Conservation (phyloP, 371 early-diverging fungal species). For the Mortierella sp. region DNA sequence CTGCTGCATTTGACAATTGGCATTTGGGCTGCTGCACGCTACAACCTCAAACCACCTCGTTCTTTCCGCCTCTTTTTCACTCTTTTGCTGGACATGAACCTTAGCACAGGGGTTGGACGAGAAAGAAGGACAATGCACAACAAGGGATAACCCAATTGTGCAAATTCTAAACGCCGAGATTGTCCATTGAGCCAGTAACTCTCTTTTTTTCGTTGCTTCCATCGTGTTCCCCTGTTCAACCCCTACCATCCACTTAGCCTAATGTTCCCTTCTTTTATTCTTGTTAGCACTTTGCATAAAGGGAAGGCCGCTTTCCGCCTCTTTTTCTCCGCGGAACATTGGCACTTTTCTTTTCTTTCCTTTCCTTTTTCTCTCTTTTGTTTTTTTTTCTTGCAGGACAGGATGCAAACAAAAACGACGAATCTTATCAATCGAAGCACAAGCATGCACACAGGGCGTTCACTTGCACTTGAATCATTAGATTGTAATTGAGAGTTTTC, state of each 20-base stretch:
- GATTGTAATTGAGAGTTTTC: neutral
- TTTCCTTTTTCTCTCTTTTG: neutral
- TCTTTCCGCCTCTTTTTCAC: neutral
- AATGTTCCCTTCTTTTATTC: neutral
- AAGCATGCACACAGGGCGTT: too few species aligned
- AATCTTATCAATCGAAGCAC: slow-evolving; percentile 2
- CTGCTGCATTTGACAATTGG: neutral
- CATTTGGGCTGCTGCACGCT: neutral
- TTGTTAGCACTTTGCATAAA: slow-evolving; percentile 5
- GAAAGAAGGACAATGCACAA: neutral
- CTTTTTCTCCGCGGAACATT: slow-evolving; percentile 2
- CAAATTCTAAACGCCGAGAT: slow-evolving; percentile 1
- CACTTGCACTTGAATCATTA: neutral
- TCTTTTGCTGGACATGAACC: neutral
- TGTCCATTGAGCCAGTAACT: neutral
- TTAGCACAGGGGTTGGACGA: neutral
- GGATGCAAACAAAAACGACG: neutral
- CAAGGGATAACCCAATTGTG: neutral
- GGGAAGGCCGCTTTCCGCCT: neutral
- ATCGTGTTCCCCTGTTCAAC: neutral
- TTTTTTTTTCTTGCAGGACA: neutral
- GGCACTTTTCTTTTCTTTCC: neutral
- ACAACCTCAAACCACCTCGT: neutral
- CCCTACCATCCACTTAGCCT: neutral
- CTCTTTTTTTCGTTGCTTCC: neutral